A percentile compares a stretch with the other conserved stretches of the same genome.
phyloP scores from a whole-genome alignment of 306 rosid genomes.

The Trifolium fragiferum region DNA sequence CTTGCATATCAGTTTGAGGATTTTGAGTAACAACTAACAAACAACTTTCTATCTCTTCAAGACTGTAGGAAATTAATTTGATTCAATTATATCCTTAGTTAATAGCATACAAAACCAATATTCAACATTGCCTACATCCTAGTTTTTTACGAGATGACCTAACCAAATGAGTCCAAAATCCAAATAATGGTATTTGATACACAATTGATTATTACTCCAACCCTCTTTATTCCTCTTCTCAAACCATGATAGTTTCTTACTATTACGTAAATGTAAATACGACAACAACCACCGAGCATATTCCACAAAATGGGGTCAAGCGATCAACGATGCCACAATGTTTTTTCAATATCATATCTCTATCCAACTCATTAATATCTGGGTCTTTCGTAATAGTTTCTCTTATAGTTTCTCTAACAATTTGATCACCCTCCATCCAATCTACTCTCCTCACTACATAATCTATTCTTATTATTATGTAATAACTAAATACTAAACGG shows the following conservation, averaged over 20 bases:
- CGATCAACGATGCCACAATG: not conserved
- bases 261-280: not conserved
- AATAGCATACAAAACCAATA: not conserved
- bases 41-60: conserved; percentile 10
- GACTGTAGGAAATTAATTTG: not conserved
- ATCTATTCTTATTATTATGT: too few relatives aligned
- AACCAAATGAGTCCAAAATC: conserved; percentile 28
- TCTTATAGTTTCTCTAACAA: too few relatives aligned
- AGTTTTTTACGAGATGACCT: conserved; percentile 9
- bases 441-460: too few relatives aligned
- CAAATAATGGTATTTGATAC: conserved; percentile 25
- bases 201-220: not conserved
- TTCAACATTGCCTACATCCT: conserved; percentile 19
- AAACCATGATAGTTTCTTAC: conserved; percentile 17
- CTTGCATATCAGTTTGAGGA: conserved; percentile 17
- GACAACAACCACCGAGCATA: not conserved
- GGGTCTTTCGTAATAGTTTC: too few relatives aligned
- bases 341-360: too few relatives aligned
- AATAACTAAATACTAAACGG: too few relatives aligned
- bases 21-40: not conserved
- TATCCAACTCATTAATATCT: too few relatives aligned
- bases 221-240: conserved; percentile 14
- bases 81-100: conserved; percentile 6
- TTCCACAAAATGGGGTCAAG: too few relatives aligned
- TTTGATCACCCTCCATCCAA: too few relatives aligned